Conservation (phyloP, 305 asterid species). For the Stenogyne calaminthoides region DNA sequence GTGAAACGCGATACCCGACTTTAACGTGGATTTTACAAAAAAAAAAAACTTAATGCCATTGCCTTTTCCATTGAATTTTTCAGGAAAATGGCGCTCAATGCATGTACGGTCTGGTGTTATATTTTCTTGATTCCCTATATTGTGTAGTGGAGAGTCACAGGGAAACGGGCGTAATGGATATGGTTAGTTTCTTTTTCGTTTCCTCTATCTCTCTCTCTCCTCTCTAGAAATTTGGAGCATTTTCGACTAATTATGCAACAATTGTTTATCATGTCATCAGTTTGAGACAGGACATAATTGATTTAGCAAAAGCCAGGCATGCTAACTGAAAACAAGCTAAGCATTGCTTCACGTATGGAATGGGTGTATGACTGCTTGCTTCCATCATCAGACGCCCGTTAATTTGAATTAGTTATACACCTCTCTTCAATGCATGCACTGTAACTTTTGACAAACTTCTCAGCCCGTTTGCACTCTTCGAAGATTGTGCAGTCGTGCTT, state of each 20-base stretch:
- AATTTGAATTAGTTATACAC: not conserved
- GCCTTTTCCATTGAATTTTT: not conserved
- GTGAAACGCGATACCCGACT: not conserved
- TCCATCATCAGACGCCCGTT: constrained; percentile 59
- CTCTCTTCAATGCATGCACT: not conserved
- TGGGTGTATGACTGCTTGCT: constrained; percentile 87
- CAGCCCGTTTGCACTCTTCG: not conserved
- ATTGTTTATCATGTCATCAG: constrained; percentile 39
- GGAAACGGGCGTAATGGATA: constrained; percentile 92
- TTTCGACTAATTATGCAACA: constrained; percentile 6
- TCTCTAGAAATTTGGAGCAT: not conserved
- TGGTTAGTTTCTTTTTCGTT: constrained; percentile 52
- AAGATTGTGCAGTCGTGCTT: too few species aligned
- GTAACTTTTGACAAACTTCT: not conserved
- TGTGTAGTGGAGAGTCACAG: constrained; percentile 75
- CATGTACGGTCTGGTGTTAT: constrained; percentile 77
- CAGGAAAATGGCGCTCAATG: constrained; percentile 87
- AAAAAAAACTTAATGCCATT: not conserved
- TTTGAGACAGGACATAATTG: constrained; percentile 79
- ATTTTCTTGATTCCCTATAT: constrained; percentile 78
- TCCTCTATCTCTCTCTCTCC: not conserved
- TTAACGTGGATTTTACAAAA: not conserved
- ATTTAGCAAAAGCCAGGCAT: constrained; percentile 84
- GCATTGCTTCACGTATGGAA: constrained; percentile 66
- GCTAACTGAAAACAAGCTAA: constrained; percentile 54